Evolutionary conservation across 2,329 filamentous ascomycete species (phyloP).

Genomic region (Venturia oleaginea): DNA sequence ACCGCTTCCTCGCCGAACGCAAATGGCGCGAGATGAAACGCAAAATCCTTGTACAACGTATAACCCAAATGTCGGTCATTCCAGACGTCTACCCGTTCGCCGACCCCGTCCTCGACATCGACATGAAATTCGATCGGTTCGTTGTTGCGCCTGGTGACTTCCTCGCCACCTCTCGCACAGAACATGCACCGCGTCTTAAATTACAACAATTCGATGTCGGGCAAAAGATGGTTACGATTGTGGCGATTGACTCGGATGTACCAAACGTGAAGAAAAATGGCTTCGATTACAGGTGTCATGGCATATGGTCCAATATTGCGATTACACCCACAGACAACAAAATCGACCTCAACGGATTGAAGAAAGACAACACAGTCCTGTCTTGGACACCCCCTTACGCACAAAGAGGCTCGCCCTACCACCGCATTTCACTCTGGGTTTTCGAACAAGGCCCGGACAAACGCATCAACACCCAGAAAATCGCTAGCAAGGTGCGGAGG

Average conservation of each 20-base stretch:
- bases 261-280: slow-evolving; percentile 65
- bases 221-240: slow-evolving; percentile 72
- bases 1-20: slow-evolving; percentile 75
- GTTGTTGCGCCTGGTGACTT: slow-evolving; percentile 68
- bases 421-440: slow-evolving; percentile 75
- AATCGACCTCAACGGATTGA: slow-evolving; percentile 55
- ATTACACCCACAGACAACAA: slow-evolving; percentile 52
- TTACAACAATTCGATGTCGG: slow-evolving; percentile 81
- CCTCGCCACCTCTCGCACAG: slow-evolving; percentile 65
- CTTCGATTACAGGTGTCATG: slow-evolving; percentile 80
- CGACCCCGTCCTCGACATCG: slow-evolving; percentile 68
- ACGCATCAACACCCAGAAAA: neutral
- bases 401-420: slow-evolving; percentile 85
- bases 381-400: slow-evolving; percentile 80
- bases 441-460: slow-evolving; percentile 54
- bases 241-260: slow-evolving; percentile 83
- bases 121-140: slow-evolving; percentile 66
- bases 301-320: slow-evolving; percentile 66
- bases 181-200: slow-evolving; percentile 62
- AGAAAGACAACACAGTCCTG: slow-evolving; percentile 26
- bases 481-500: slow-evolving; percentile 53
- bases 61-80: slow-evolving; percentile 75
- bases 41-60: slow-evolving; percentile 72
- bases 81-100: slow-evolving; percentile 80
- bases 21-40: slow-evolving; percentile 84